Conservation (phyloP, 768 basidiomycete species). For the Rubroboletus pulcherrimus region DNA sequence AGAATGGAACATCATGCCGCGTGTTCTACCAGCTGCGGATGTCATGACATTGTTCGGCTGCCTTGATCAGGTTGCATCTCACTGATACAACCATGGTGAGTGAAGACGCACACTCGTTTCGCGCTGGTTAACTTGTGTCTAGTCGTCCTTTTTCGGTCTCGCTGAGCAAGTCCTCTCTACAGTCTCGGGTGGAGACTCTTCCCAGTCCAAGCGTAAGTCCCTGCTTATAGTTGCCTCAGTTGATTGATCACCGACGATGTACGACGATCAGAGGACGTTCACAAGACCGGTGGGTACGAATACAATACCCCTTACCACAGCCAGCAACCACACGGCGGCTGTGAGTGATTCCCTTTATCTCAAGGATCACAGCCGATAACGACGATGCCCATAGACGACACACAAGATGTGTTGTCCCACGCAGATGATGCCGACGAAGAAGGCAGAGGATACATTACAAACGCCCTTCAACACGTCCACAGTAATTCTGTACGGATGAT, state of each 20-base stretch:
- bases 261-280: constrained; percentile 36
- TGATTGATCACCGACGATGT: constrained; percentile 12
- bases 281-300: constrained; percentile 62
- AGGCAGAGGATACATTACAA: constrained; percentile 4
- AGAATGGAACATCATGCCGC: constrained; percentile 22
- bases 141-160: constrained; percentile 68
- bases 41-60: constrained; percentile 8
- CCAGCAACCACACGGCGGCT: constrained; percentile 22
- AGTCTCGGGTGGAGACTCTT: constrained; percentile 31
- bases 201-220: constrained; percentile 2
- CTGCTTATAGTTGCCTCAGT: background rate
- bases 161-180: constrained; percentile 64
- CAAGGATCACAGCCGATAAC: constrained; percentile 8
- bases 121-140: background rate
- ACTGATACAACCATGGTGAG: constrained; percentile 24
- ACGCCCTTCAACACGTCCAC: constrained; percentile 23
- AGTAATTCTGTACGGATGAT: constrained; percentile 14
- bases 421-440: constrained; percentile 34
- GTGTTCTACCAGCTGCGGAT: background rate
- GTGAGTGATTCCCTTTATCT: constrained; percentile 13
- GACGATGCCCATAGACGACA: constrained; percentile 45
- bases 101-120: background rate
- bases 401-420: constrained; percentile 54
- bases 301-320: constrained; percentile 55
- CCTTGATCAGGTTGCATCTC: constrained; percentile 5